Percentiles rank a stretch among this genome's conserved stretches.
phyloP scores from a whole-genome alignment of 441 rosid genomes.

The Gossypium lobatum region DNA sequence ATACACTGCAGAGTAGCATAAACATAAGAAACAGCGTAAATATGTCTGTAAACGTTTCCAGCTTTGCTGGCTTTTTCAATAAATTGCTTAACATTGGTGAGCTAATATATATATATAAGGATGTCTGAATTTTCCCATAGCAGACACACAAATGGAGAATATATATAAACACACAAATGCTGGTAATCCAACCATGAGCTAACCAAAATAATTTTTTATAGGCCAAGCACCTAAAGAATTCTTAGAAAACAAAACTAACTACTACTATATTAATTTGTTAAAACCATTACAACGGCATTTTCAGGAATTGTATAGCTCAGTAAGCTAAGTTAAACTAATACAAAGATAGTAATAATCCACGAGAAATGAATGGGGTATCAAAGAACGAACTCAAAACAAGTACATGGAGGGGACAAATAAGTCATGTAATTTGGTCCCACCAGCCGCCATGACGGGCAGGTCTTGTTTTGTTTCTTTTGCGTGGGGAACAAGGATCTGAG shows the following conservation, averaged over 20 bases:
- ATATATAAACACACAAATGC: background rate
- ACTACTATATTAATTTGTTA: background rate
- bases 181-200: background rate
- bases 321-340: background rate
- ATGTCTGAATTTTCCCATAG: background rate
- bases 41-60: background rate
- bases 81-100: no score
- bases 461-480: background rate
- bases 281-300: background rate
- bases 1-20: slow-evolving; percentile 46
- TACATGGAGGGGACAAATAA: background rate
- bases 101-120: background rate
- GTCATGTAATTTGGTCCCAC: background rate
- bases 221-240: background rate
- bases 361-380: background rate
- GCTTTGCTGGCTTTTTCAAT: no score
- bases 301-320: background rate
- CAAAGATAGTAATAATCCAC: background rate
- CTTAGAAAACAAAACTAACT: background rate
- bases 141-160: background rate
- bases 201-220: background rate
- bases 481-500: background rate
- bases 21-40: slow-evolving; percentile 19
- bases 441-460: background rate
- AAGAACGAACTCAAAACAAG: background rate